Percentiles rank a stretch among this genome's conserved stretches.
Evolutionary conservation across 306 rosid species (phyloP).

Genomic region (Vigna radiata): DNA sequence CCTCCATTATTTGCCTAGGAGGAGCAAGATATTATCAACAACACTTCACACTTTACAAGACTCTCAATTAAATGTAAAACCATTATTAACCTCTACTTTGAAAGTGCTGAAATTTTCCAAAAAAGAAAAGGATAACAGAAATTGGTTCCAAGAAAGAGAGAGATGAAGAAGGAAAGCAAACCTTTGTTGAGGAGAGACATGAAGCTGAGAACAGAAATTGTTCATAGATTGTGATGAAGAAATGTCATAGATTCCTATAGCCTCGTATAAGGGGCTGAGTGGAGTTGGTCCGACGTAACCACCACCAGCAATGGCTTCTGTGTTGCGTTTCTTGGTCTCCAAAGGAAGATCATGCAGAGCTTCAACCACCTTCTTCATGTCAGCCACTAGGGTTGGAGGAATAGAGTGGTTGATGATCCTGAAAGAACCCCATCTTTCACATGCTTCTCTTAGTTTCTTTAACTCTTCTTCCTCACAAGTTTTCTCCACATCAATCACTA

Average conservation of each 20-base stretch:
- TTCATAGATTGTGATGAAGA: conserved; percentile 51
- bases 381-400: conserved; percentile 53
- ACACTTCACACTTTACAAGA: too few species aligned
- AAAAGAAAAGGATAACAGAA: too few species aligned
- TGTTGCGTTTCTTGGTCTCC: conserved; percentile 61
- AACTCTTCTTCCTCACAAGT: conserved; percentile 37
- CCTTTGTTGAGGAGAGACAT: conserved; percentile 57
- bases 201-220: conserved; percentile 56
- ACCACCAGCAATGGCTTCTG: conserved; percentile 49
- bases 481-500: conserved; percentile 50
- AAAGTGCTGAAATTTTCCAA: too few species aligned
- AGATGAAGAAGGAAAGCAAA: background rate
- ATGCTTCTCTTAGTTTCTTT: conserved; percentile 59
- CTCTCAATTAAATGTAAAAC: too few species aligned
- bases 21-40: background rate
- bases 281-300: conserved; percentile 55
- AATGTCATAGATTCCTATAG: conserved; percentile 59
- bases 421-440: conserved; percentile 71
- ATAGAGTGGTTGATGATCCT: conserved; percentile 62
- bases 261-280: conserved; percentile 59
- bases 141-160: background rate
- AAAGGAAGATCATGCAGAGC: conserved; percentile 59
- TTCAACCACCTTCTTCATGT: conserved; percentile 56
- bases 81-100: too few species aligned
- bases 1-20: conserved; percentile 43